phyloP scores from a whole-genome alignment of 1,284 basidiomycete species.

The Rhizopogon parksii region DNA sequence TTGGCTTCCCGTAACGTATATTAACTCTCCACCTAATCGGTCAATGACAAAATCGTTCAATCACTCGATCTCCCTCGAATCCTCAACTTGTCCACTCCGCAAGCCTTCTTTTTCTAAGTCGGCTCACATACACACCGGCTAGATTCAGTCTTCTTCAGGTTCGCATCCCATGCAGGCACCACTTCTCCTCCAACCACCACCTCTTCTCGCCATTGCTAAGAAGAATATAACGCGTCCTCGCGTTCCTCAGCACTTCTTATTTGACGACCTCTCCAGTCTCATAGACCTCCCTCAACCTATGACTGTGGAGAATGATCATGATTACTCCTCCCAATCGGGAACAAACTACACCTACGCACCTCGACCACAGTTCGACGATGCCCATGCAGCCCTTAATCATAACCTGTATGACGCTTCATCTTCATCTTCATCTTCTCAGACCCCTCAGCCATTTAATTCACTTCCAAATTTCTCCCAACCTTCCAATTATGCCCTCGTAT shows the following conservation, averaged over 20 bases:
- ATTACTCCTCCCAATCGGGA: slow-evolving; percentile 11
- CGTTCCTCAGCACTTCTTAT: neutral
- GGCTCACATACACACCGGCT: slow-evolving; percentile 13
- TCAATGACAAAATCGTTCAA: slow-evolving; percentile 16
- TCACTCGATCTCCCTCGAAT: slow-evolving; percentile 8
- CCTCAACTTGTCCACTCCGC: slow-evolving; percentile 12
- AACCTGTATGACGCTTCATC: slow-evolving; percentile 9
- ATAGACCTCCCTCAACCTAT: slow-evolving; percentile 1
- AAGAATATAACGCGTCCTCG: slow-evolving; percentile 11
- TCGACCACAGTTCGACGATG: slow-evolving; percentile 11
- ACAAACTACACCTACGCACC: slow-evolving; percentile 6
- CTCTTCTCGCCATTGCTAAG: slow-evolving; percentile 9
- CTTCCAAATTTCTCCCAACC: slow-evolving; percentile 13
- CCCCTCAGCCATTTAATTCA: slow-evolving; percentile 9
- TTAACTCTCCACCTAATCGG: slow-evolving; percentile 24
- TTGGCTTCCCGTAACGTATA: slow-evolving; percentile 23
- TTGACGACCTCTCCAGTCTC: slow-evolving; percentile 3
- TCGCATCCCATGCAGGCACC: slow-evolving; percentile 21
- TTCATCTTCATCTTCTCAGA: slow-evolving; percentile 9
- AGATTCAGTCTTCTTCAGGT: slow-evolving; percentile 9
- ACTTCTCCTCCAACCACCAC: slow-evolving; percentile 20
- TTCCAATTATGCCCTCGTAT: slow-evolving; percentile 7
- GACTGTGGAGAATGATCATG: slow-evolving; percentile 10
- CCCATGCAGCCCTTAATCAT: slow-evolving; percentile 11
- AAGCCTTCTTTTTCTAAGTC: slow-evolving; percentile 14